These are phyloP conservation scores for Vanrija sp. DNA, from an alignment of 1,284 basidiomycete genomes.

Conservation along the genomic window DNA sequence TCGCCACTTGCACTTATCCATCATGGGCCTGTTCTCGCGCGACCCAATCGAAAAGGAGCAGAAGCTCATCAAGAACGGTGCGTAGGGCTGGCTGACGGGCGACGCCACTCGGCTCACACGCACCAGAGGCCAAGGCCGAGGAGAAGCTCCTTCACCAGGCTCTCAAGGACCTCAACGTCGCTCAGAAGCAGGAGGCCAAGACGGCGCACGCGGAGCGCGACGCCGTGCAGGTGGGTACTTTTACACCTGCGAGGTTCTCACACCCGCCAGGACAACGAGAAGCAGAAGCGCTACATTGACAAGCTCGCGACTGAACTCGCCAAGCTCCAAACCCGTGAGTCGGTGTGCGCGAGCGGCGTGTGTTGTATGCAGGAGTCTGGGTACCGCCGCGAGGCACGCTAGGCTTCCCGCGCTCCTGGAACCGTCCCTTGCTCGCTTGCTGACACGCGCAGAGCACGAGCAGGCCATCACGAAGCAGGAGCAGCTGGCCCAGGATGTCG, in stretches of 20 bases:
- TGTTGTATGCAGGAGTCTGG: neutral
- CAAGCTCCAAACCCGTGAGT: conserved; percentile 34
- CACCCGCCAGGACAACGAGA: conserved; percentile 26
- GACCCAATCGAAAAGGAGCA: conserved; percentile 41
- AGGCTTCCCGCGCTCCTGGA: no score
- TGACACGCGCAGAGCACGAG: conserved; percentile 28
- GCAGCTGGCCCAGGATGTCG: conserved; percentile 22
- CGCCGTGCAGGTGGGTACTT: conserved; percentile 25
- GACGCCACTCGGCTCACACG: neutral
- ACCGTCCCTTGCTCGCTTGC: neutral
- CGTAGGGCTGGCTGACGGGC: conserved; percentile 2
- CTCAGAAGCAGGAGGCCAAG: conserved; percentile 39
- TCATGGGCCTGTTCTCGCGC: conserved; percentile 42
- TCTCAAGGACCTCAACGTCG: conserved; percentile 34
- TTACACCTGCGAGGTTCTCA: neutral
- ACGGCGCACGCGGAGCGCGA: conserved; percentile 32
- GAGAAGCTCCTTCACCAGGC: conserved; percentile 32
- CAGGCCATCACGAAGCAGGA: conserved; percentile 24
- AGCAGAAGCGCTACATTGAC: conserved; percentile 33
- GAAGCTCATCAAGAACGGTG: conserved; percentile 38
- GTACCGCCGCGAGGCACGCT: neutral
- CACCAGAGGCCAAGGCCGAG: conserved; percentile 27
- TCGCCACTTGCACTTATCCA: conserved; percentile 9
- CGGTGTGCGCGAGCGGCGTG: neutral
- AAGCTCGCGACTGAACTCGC: conserved; percentile 32